phyloP scores from a whole-genome alignment of 768 basidiomycete genomes.

The Rhizopogon vulgaris region DNA sequence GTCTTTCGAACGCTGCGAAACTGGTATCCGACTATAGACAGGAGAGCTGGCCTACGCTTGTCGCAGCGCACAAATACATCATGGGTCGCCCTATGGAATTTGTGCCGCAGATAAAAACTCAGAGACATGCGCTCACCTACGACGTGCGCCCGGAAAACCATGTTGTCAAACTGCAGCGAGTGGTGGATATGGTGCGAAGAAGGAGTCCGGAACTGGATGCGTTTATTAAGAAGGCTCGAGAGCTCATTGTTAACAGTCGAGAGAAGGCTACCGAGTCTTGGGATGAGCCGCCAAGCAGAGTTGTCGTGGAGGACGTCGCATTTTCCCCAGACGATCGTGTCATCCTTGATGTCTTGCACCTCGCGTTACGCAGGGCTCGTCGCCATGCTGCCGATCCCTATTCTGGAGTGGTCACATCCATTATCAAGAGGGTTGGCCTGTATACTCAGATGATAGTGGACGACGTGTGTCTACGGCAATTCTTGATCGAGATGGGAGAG shows the following conservation, averaged over 20 bases:
- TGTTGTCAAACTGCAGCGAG: constrained; percentile 41
- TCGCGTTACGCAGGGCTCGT: constrained; percentile 43
- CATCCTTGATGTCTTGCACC: constrained; percentile 55
- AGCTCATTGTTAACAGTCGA: constrained; percentile 32
- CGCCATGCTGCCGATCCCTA: constrained; percentile 61
- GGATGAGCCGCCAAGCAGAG: constrained; percentile 23
- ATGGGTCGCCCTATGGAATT: constrained; percentile 51
- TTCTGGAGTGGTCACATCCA: constrained; percentile 38
- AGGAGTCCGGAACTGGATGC: constrained; percentile 33
- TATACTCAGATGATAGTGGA: constrained; percentile 21
- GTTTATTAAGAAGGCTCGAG: constrained; percentile 48
- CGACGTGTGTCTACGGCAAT: constrained; percentile 31
- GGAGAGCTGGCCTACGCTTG: constrained; percentile 29
- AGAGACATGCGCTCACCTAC: constrained; percentile 47
- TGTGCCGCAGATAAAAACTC: constrained; percentile 39
- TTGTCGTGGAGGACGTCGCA: constrained; percentile 15
- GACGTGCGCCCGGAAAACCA: constrained; percentile 57
- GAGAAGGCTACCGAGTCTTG: constrained; percentile 24
- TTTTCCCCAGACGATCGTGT: constrained; percentile 50
- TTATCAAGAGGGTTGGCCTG: constrained; percentile 52
- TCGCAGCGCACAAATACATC: constrained; percentile 59
- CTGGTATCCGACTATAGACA: constrained; percentile 29
- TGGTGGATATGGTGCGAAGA: constrained; percentile 42
- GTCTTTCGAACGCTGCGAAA: constrained; percentile 46
- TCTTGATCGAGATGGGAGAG: constrained; percentile 68